Conservation (phyloP, 306 rosid species). For the Astragalus glycyphyllos region DNA sequence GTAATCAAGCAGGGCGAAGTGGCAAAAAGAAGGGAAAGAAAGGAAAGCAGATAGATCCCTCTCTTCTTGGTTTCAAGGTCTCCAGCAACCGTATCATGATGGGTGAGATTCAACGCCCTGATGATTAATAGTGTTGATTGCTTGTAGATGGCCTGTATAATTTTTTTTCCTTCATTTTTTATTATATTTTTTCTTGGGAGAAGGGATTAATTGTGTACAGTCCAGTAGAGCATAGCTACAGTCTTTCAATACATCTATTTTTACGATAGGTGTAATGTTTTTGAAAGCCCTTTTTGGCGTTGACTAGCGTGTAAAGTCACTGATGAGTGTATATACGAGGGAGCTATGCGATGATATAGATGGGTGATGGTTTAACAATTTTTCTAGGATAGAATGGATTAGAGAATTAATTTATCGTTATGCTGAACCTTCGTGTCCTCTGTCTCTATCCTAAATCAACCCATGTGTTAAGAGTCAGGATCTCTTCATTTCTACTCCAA, state of each 20-base stretch:
- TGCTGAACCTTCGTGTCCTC: too few relatives aligned
- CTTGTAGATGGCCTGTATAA: slow-evolving; percentile 42
- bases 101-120: slow-evolving; percentile 81
- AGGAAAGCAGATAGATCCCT: slow-evolving; percentile 78
- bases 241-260: slow-evolving; percentile 36
- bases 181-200: slow-evolving; percentile 2
- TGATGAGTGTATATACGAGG: slow-evolving; percentile 56
- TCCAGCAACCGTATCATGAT: slow-evolving; percentile 76
- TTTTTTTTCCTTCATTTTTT: slow-evolving; percentile 18
- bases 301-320: slow-evolving; percentile 47
- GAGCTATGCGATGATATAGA: slow-evolving; percentile 26
- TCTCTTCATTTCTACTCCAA: too few relatives aligned
- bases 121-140: slow-evolving; percentile 48
- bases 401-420: too few relatives aligned
- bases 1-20: slow-evolving; percentile 57
- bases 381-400: background rate
- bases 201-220: slow-evolving; percentile 51
- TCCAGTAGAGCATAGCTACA: slow-evolving; percentile 45
- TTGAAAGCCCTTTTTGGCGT: slow-evolving; percentile 25
- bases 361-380: slow-evolving; percentile 14
- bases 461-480: too few relatives aligned
- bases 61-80: slow-evolving; percentile 79
- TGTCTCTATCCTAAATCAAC: too few relatives aligned
- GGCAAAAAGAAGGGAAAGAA: slow-evolving; percentile 82
- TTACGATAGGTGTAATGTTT: slow-evolving; percentile 40